Evolutionary conservation across 1,139 yeast genomes (phyloP), one percentile per base, ranked within the genome.

Genomic region (Wickerhamomyces sp.): DNA sequence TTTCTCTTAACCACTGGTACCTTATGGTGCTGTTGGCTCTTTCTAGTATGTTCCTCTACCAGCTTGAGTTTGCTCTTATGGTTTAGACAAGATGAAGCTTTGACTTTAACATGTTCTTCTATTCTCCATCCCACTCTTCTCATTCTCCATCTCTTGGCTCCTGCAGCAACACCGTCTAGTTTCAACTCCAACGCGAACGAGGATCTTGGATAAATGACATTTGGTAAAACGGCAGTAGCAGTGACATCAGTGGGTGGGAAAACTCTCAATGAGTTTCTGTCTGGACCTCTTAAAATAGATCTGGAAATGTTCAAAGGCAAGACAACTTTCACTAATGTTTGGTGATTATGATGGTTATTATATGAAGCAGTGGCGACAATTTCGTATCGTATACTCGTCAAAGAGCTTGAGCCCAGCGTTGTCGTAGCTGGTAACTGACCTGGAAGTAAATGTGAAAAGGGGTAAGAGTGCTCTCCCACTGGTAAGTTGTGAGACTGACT

Each of bases 231-330:
- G 4, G 95, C 89, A 26, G 82, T 75, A 4, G 96, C 94, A 4
- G 86, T 80, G 26, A 91, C 81, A 32, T 83, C 86, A 0, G 97
- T 91, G 4, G 99, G 97, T 1, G 98, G 98, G 58, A 91, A 91
- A 2, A 93, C 87, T 41, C 99, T 70, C 27, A 87, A 63, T 1
- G 95, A 86, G 54, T 85, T 87, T 46, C 88, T 71, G 55, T 89
- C 96, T 3, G 87, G 85, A 9, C 93, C 93, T 27, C 88, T 68
- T 28, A 86, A 58, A 20, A 89, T 75, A 46, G 94, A 84, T 42
- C 98, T 69, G 27, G 84, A 70, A 4, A 91, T 68, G 46, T 78
- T 72, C n/a, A 91, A 59, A 0, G 96, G 94, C 40, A 84, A 61
- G n/a, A 57, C 58, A 16, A 44, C 49, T 38, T 38, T 52, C 19